Evolutionary conservation across 768 basidiomycete species (phyloP), one percentile per base, ranked within the genome.

Genomic region (Crassisporium funariophilum): DNA sequence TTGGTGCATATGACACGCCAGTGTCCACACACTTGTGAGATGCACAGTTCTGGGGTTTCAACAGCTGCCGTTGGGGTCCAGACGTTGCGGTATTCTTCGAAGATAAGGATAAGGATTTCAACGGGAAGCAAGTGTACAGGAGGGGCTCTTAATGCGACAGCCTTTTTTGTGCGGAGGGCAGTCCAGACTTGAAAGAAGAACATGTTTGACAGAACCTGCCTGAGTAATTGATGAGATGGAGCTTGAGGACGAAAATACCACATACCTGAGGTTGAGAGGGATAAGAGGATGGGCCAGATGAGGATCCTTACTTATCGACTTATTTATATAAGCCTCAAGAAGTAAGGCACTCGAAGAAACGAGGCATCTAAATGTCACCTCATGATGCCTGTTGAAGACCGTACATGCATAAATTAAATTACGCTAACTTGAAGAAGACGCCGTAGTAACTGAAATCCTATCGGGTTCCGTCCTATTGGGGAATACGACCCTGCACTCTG

Each of bases 1-100:
- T 42, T 36, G 21, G 53, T 39, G 15, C 51, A 50, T 2, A 54
- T 40, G n/a, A 41, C 16, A 19, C 53, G 54, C 60, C 60, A 62
- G 35, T 56, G 49, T 13, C 48, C 50, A 24, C 56, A 59, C 13
- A 62, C 51, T 35, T 58, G 58, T 5, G 56, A 53, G 17, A 59
- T 23, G 6, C 25, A 37, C 11, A 56, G 31, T 35, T 57, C 47
- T 7, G 51, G 49, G 24, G 46, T 20, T 17, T 34, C 21, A 11
- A 25, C 15, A 3, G 39, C 3, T 27, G 46, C 41, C 8, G 41
- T 15, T 22, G 41, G 37, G 13, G 34, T 27, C 21, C 40, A 33
- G 5, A 33, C 38, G 39, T 37, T 17, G 31, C 55, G 54, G 44
- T 49, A 55, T 38, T 50, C 44, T 39, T 61, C 51, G 29, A 61